Percentiles rank a stretch among this genome's conserved stretches.
Conservation (phyloP, 2,329 filamentous ascomycete species). For the Trichoderma sp. region DNA sequence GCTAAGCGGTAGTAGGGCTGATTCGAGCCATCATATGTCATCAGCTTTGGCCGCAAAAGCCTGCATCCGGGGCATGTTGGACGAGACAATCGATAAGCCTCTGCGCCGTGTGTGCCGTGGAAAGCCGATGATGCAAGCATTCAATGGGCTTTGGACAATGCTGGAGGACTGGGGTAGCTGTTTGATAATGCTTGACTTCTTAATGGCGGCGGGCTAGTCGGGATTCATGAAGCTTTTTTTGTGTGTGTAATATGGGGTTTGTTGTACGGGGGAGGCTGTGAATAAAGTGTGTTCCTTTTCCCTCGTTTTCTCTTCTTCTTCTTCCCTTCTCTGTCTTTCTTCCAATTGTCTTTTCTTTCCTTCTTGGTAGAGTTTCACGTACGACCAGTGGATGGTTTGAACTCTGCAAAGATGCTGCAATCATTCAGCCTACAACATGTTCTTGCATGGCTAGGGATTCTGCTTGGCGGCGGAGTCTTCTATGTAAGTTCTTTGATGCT, state of each 20-base stretch:
- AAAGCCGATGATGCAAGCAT: constrained; percentile 23
- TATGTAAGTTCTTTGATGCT: constrained; percentile 43
- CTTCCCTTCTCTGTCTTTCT: constrained; percentile 1
- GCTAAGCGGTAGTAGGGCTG: constrained; percentile 22
- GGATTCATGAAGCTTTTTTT: not conserved
- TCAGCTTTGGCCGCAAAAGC: not conserved
- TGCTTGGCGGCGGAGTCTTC: constrained; percentile 42
- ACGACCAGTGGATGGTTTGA: not conserved
- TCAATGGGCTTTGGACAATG: not conserved
- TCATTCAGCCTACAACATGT: constrained; percentile 37
- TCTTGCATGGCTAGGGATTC: constrained; percentile 37
- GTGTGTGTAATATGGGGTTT: not conserved
- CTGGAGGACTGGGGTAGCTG: not conserved
- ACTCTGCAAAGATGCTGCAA: constrained; percentile 25
- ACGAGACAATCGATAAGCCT: constrained; percentile 13
- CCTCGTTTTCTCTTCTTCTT: not conserved
- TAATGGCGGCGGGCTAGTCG: not conserved
- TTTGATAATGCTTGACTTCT: not conserved
- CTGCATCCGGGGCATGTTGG: not conserved
- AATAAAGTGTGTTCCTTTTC: not conserved
- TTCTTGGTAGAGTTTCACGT: not conserved
- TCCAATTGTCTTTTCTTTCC: not conserved
- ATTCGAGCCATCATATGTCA: constrained; percentile 20
- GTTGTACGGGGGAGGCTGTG: not conserved
- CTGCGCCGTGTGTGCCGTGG: constrained; percentile 24